A percentile compares a stretch with the other conserved stretches of the same genome.
Conservation (phyloP, 2,329 filamentous ascomycete genomes). For the Penicillium sp. region DNA sequence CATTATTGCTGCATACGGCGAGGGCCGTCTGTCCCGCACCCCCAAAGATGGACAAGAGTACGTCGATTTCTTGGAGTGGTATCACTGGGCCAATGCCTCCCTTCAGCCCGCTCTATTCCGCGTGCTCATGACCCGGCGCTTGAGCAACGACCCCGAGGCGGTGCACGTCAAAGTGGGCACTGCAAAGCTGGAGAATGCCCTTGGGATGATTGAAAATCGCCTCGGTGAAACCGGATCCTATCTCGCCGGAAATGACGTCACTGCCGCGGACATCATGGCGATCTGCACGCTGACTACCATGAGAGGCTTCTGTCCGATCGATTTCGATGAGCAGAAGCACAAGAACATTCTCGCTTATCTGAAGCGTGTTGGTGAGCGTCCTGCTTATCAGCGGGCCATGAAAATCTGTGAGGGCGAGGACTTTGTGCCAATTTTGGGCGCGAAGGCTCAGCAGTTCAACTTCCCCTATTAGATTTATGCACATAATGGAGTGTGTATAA, state of each 20-base stretch:
- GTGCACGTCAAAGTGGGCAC: background rate
- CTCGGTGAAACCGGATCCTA: slow-evolving; percentile 21
- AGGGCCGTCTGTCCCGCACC: slow-evolving; percentile 2
- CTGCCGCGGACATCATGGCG: slow-evolving; percentile 24
- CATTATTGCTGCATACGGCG: slow-evolving; percentile 19
- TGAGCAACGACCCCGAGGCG: background rate
- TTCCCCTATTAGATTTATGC: slow-evolving; percentile 12
- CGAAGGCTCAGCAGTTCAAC: slow-evolving; percentile 14
- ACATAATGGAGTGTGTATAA: background rate
- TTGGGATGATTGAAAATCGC: slow-evolving; percentile 18
- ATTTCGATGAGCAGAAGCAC: slow-evolving; percentile 19
- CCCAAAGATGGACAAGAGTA: slow-evolving; percentile 23
- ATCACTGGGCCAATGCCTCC: slow-evolving; percentile 23
- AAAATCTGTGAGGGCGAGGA: slow-evolving; percentile 22
- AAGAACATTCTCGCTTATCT: slow-evolving; percentile 21
- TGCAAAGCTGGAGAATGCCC: slow-evolving; percentile 9
- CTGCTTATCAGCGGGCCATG: slow-evolving; percentile 24
- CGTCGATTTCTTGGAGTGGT: slow-evolving; percentile 23
- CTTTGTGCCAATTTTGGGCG: slow-evolving; percentile 19
- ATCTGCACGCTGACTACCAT: slow-evolving; percentile 24
- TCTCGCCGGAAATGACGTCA: slow-evolving; percentile 21
- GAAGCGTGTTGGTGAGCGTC: slow-evolving; percentile 20
- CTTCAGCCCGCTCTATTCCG: slow-evolving; percentile 19
- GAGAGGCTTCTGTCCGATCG: slow-evolving; percentile 19
- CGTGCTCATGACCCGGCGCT: slow-evolving; percentile 10